phyloP scores from a whole-genome alignment of 371 early-diverging fungal species.

The Dinochytrium kinnereticum region DNA sequence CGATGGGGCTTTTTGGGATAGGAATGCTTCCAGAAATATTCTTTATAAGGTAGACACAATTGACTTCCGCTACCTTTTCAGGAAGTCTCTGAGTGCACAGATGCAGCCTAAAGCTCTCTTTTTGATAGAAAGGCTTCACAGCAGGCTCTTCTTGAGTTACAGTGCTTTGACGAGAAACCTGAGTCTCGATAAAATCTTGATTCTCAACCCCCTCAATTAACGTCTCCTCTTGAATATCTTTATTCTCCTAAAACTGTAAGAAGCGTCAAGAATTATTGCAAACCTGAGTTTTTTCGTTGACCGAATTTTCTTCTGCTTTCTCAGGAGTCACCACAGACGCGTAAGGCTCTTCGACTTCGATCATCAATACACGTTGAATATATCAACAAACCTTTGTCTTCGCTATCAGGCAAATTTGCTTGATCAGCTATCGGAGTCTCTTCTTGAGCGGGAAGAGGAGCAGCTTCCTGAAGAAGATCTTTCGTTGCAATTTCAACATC shows the following conservation, averaged over 20 bases:
- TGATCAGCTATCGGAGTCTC: conserved; percentile 12
- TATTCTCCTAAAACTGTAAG: no score
- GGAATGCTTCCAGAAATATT: conserved; percentile 50
- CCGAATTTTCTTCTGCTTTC: no score
- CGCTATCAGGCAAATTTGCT: background rate
- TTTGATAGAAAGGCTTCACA: conserved; percentile 2
- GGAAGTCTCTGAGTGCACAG: conserved; percentile 52
- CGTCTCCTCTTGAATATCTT: no score
- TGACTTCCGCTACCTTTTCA: conserved; percentile 55
- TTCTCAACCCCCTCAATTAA: background rate
- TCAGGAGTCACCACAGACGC: no score
- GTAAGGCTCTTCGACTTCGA: no score
- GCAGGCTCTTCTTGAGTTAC: background rate
- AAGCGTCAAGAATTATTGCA: no score
- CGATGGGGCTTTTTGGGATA: conserved; percentile 37
- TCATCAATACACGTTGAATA: no score
- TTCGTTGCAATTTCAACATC: background rate
- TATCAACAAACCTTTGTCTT: background rate
- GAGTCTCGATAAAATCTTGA: no score
- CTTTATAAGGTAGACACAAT: conserved; percentile 56
- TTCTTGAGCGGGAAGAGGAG: conserved; percentile 1
- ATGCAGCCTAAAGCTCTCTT: conserved; percentile 42
- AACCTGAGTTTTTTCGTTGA: no score
- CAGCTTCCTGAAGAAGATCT: background rate
- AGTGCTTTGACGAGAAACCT: background rate